Evolutionary conservation across 768 basidiomycete genomes (phyloP), one percentile per base, ranked within the genome.

Genomic region (Leccinum incarnatum): DNA sequence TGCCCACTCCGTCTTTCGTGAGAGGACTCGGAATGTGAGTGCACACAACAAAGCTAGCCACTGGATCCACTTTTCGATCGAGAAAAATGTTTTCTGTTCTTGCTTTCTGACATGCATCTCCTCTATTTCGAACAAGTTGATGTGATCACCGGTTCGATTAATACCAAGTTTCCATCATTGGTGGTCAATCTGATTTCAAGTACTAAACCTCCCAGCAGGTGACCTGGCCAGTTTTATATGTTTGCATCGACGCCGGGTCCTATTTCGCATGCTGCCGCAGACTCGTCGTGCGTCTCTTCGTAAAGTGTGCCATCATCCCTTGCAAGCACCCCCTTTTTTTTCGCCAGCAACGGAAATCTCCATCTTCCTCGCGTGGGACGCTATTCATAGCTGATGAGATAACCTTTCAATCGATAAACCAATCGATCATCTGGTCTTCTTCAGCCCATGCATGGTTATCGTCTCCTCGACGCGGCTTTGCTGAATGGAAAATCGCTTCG

Each of bases 381-480:
- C 25, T 64, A 59, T 63, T 60, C 56, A 67, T 65, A 63, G 63
- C 19, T 45, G 42, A 66, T 61, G 61, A 63, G 68, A 60, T 62
- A 60, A 34, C 56, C 58, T 64, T 72, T 25, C 40, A 34, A 68
- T 63, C 63, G 70, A 73, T 67, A 62, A 59, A 57, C 49, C 57
- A 56, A 42, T 21, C 42, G 45, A 54, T 49, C 34, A 55, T 40
- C 25, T 15, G 34, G 30, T 37, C 51, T 53, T 53, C 54, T 40
- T 34, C 40, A 29, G 2, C 23, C 3, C 12, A 32, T 51, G 37
- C 34, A 5, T 25, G 34, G 40, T 37, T 27, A 29, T 63, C 19
- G 34, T 32, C 46, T 49, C 46, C 5, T 58, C 52, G 47, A 62
- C 47, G 49, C n/a, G 42, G 45, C 14, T 19, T 46, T 14, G 48